Evolutionary conservation across 148 eudicot genomes (phyloP).

Genomic region (Fagopyrum homotropicum): DNA sequence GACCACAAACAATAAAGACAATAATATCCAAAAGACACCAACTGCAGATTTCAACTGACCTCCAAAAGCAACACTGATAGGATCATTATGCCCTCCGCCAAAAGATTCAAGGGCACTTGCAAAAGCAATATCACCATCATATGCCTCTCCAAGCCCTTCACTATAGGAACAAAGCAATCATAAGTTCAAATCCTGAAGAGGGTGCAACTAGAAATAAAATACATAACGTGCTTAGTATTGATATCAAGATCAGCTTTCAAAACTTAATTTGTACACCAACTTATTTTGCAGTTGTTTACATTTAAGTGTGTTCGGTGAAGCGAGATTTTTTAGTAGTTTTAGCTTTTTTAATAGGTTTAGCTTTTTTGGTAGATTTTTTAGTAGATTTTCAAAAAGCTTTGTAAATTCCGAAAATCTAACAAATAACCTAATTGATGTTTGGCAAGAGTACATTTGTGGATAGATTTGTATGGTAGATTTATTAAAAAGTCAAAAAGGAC

Average conservation of each 20-base stretch:
- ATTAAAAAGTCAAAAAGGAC: too few relatives aligned
- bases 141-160: slow-evolving; percentile 99
- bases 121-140: slow-evolving; percentile 97
- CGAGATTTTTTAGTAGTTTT: too few relatives aligned
- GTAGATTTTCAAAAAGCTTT: too few relatives aligned
- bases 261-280: background rate
- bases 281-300: slow-evolving; percentile 1
- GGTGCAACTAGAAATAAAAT: background rate
- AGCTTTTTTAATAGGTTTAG: too few relatives aligned
- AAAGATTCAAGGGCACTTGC: slow-evolving; percentile 91
- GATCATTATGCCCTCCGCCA: slow-evolving; percentile 99
- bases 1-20: background rate
- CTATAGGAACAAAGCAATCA: slow-evolving; percentile 29
- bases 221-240: background rate
- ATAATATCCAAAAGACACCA: background rate
- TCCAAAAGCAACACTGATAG: slow-evolving; percentile 99
- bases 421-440: too few relatives aligned
- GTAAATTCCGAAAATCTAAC: too few relatives aligned
- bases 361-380: too few relatives aligned
- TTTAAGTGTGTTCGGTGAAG: too few relatives aligned
- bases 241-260: background rate
- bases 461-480: too few relatives aligned
- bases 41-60: slow-evolving; percentile 31
- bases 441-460: too few relatives aligned
- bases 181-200: background rate